Base-by-base conservation (phyloP, 2,329 filamentous ascomycete species). In the Talaromyces albobiverticillius region DNA sequence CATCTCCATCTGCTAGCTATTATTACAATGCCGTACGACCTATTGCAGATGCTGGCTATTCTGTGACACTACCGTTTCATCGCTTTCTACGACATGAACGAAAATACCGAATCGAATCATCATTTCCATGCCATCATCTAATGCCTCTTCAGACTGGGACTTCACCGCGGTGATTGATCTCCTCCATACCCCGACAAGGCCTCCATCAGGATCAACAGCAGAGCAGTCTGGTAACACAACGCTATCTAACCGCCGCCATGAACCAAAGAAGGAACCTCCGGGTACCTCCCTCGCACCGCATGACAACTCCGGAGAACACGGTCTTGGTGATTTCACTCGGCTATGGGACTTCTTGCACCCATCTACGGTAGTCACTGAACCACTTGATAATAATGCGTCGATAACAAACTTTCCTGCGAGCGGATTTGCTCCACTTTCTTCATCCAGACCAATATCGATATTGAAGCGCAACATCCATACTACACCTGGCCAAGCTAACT, bases 101-200 rank as follows among this genome's bases (percentile, higher is more conserved):
- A 16, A 40, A 5, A 10, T n/a, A 22, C 9, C 16, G 9, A 40
- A 22, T 16, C 34, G 45, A 22, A 40, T 29, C 40, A 18, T 46
- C 46, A 45, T 45, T 51, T 65, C 67, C 67, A 71, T 71, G 72
- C 62, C 62, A 49, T 59, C 64, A 40, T 51, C 60, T 54, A 60
- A 64, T 51, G 57, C 60, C 20, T 50, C 63, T 54, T 68, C 67
- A 36, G 64, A 66, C 51, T 78, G 76, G 76, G 76, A 77, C 64
- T 73, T 78, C 55, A 65, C 68, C 59, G 67, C 71, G 60, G 76
- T 74, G 58, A 71, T 76, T 58, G 67, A 71, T 57, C 69, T 78
- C 46, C 67, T 78, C 7, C 64, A 67, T 46, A 72, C 69, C 13
- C 68, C 71, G 18, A 62, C 62, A 8, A 53, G 43, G 26, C 54